Evolutionary conservation across 2,329 filamentous ascomycete species (phyloP), one percentile per base, ranked within the genome.

Genomic region (Emergomyces orientalis): DNA sequence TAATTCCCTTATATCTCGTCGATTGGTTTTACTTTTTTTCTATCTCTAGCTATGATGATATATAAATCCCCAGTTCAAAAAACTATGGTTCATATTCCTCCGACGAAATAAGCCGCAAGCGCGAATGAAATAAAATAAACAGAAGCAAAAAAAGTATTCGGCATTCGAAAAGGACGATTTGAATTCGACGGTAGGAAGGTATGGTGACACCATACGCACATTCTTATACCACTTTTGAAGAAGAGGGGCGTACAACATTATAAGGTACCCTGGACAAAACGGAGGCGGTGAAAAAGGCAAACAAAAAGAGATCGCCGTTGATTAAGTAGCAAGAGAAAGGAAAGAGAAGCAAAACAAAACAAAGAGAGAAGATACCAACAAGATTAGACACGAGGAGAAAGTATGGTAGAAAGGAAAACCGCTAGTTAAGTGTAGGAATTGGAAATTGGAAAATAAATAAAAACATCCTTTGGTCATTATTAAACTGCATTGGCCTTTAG

Each of bases 401-500:
- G 13, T 58, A 17, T 60, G 62, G 60, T 43, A 68, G 54, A 55
- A 30, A 62, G 65, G 63, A 54, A 63, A 63, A 64, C 39, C 62
- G 58, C 52, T 57, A 62, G 52, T 57, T 43, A 58, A 60, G 65
- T 62, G 52, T n/a, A 64, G 62, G 66, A 65, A 68, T 64, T 66
- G 66, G 64, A 67, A 65, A 64, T 68, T 62, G 61, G 60, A 59
- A 68, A 34, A 27, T 5, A n/a, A 32, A 68, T 67, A 69, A 69
- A 68, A 66, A 67, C 67, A 69, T 70, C 67, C 68, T 70, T 69
- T 70, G 68, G 51, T 62, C 60, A 64, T 69, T 71, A 72, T 74
- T 66, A 77, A 70, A 74, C 72, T 61, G 74, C 65, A 59, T 74
- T 73, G 78, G 93, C 94, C 80, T 92, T 96, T 66, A 99, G 80